Percentiles rank a stretch among this genome's conserved stretches.
Conservation (phyloP, 805 yeast species). For the Barnettozyma sp. region DNA sequence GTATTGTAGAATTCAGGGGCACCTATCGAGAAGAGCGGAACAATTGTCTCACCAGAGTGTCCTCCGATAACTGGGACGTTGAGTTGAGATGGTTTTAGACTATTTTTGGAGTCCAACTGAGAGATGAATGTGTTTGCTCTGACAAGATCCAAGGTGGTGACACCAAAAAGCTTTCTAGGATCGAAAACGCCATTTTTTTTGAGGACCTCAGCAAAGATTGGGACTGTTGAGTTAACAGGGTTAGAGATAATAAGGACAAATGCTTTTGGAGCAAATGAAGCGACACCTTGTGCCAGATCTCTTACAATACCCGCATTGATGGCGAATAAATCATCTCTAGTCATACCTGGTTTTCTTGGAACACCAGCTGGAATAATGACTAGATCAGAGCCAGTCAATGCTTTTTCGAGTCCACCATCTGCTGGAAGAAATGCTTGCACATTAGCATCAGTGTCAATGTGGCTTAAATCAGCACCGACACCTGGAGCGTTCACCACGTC, state of each 20-base stretch:
- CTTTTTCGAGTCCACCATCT: constrained; percentile 57
- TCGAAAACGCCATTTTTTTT: constrained; percentile 65
- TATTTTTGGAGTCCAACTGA: constrained; percentile 14
- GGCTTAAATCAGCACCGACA: constrained; percentile 75
- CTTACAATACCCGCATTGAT: constrained; percentile 79
- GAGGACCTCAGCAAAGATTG: constrained; percentile 74
- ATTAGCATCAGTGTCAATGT: constrained; percentile 66
- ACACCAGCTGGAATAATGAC: constrained; percentile 89
- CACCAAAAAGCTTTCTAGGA: constrained; percentile 76
- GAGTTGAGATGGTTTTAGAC: constrained; percentile 17
- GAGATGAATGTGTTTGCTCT: constrained; percentile 57
- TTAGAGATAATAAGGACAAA: constrained; percentile 63
- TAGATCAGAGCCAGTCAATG: constrained; percentile 74
- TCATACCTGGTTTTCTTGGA: constrained; percentile 87
- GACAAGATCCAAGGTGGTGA: constrained; percentile 72
- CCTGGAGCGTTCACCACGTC: constrained; percentile 76
- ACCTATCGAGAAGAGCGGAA: constrained; percentile 64
- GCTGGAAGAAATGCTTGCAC: constrained; percentile 61
- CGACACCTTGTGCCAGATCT: constrained; percentile 65
- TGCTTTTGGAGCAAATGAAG: constrained; percentile 61
- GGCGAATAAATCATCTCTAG: constrained; percentile 79
- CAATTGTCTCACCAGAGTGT: constrained; percentile 79
- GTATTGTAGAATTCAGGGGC: constrained; percentile 30
- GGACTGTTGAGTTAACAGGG: constrained; percentile 82
- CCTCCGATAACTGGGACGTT: constrained; percentile 77